Conservation (phyloP, 129 eudicot genomes). For the Flaveria trinervia region DNA sequence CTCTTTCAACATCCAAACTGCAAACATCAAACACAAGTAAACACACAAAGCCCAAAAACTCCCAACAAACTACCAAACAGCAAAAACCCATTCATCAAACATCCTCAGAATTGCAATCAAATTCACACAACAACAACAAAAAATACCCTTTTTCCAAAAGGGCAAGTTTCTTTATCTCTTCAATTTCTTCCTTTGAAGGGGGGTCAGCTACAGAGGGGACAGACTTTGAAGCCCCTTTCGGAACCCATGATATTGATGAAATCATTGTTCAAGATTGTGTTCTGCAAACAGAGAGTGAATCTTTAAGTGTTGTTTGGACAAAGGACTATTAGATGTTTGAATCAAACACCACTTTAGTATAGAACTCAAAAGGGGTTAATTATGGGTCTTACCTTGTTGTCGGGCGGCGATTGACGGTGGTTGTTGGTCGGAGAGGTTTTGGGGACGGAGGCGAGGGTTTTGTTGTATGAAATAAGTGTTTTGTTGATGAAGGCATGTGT, state of each 20-base stretch:
- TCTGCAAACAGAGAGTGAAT: constrained; percentile 23
- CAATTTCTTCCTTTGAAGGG: constrained; percentile 87
- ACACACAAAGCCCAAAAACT: constrained; percentile 5
- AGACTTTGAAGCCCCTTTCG: constrained; percentile 78
- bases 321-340: not conserved
- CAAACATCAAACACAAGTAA: constrained; percentile 14
- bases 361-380: not conserved
- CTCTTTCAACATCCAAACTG: constrained; percentile 63
- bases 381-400: constrained; percentile 4
- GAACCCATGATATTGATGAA: constrained; percentile 88
- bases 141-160: constrained; percentile 43
- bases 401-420: constrained; percentile 24
- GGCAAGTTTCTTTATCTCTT: constrained; percentile 60
- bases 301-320: not conserved
- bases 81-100: not conserved
- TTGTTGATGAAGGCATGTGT: too few species aligned
- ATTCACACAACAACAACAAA: not conserved
- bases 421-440: constrained; percentile 24
- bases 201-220: constrained; percentile 79
- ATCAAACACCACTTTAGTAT: not conserved
- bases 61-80: not conserved
- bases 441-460: constrained; percentile 36
- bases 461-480: not conserved
- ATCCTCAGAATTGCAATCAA: not conserved
- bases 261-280: constrained; percentile 49